These are phyloP conservation scores for Dictyostelium firmibasis DNA, from an alignment of 78 protist genomes.

Conservation along the genomic window DNA sequence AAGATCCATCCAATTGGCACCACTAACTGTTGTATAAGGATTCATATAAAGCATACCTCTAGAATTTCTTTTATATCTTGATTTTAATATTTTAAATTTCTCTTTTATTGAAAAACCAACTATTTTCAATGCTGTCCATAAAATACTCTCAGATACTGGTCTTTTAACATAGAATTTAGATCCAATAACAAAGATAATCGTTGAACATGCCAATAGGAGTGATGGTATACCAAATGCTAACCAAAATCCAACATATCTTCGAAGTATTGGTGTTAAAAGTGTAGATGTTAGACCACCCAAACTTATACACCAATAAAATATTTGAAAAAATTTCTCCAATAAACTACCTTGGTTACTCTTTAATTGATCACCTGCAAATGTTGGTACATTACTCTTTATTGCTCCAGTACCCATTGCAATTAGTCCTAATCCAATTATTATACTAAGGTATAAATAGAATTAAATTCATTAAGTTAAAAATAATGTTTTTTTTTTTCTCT, in stretches of 20 bases:
- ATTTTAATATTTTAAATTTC: not conserved
- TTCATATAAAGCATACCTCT: not conserved
- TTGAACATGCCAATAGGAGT: constrained; percentile 47
- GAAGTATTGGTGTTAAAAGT: constrained; percentile 74
- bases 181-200: constrained; percentile 51
- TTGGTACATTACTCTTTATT: constrained; percentile 46
- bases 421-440: constrained; percentile 60
- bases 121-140: constrained; percentile 1
- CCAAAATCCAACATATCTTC: constrained; percentile 56
- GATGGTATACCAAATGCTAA: constrained; percentile 90
- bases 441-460: not conserved
- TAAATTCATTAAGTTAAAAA: no score
- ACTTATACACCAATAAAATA: constrained; percentile 84
- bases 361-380: constrained; percentile 89
- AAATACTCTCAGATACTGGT: constrained; percentile 32
- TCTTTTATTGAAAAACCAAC: not conserved
- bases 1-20: constrained; percentile 18
- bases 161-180: constrained; percentile 20
- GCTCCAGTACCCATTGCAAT: constrained; percentile 91
- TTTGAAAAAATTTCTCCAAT: constrained; percentile 44
- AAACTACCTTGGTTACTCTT: not conserved
- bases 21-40: not conserved
- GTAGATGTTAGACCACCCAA: constrained; percentile 76
- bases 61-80: not conserved
- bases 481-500: not conserved